These are phyloP conservation scores for Venturia oleaginea DNA, from an alignment of 2,329 filamentous ascomycete genomes.

Conservation along the genomic window DNA sequence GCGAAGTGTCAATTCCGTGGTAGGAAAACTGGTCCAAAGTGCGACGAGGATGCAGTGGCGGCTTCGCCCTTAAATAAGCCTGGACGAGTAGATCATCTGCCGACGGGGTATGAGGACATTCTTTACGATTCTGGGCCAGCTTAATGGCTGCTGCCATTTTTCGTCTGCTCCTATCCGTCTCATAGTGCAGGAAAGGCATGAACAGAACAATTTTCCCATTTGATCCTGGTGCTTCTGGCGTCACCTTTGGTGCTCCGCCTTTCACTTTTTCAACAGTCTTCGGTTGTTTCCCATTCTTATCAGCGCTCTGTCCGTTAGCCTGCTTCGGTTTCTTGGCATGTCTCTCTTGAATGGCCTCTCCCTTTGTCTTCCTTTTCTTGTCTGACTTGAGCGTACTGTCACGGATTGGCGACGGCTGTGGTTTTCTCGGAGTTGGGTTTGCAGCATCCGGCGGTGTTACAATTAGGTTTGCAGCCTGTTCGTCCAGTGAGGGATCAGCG, in stretches of 20 bases:
- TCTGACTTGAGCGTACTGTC: slow-evolving; percentile 22
- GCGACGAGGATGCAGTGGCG: slow-evolving; percentile 48
- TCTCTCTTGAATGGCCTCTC: slow-evolving; percentile 18
- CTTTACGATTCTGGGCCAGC: slow-evolving; percentile 19
- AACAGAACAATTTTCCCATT: slow-evolving; percentile 36
- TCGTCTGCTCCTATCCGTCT: slow-evolving; percentile 45
- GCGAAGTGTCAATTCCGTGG: slow-evolving; percentile 52
- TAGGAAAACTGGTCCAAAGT: slow-evolving; percentile 60
- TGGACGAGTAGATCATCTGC: slow-evolving; percentile 40
- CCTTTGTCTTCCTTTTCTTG: slow-evolving; percentile 20
- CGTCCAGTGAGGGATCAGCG: not conserved
- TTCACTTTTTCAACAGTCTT: slow-evolving; percentile 7
- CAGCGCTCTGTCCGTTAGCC: slow-evolving; percentile 23
- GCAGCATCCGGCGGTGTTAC: slow-evolving; percentile 7
- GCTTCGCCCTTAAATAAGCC: slow-evolving; percentile 39
- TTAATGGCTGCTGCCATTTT: slow-evolving; percentile 50
- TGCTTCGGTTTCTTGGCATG: slow-evolving; percentile 24
- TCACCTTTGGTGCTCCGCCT: not conserved
- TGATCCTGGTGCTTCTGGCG: slow-evolving; percentile 17
- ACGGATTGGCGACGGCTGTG: slow-evolving; percentile 26
- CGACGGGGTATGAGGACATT: slow-evolving; percentile 18
- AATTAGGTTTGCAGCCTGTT: slow-evolving; percentile 1
- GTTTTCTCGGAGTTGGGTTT: slow-evolving; percentile 20
- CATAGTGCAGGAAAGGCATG: slow-evolving; percentile 59
- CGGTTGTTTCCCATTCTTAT: slow-evolving; percentile 1